Evolutionary conservation across 2,329 filamentous ascomycete species (phyloP), one percentile per base, ranked within the genome.

Genomic region (Cladobotryum mycophilum): DNA sequence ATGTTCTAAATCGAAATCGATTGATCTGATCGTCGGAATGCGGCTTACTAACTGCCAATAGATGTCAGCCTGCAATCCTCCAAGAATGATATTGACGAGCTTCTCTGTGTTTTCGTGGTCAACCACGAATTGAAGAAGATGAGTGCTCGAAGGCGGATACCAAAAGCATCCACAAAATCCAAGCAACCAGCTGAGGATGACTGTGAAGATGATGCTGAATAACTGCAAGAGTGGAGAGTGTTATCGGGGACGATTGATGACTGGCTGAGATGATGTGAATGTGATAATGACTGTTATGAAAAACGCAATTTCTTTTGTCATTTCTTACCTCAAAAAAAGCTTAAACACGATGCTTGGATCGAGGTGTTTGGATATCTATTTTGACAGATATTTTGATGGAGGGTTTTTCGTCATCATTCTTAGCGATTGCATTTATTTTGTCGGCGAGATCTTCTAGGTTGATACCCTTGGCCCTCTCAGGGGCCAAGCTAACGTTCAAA

Each of bases 61-160:
- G 67, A 68, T 44, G 61, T 64, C 47, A 56, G 54, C 33, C 47
- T 70, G 22, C 62, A 69, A 52, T 53, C 58, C 18, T 68, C 67
- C 5, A 54, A 60, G 25, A 51, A 60, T 41, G 64, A 66, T 25
- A 60, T 63, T 45, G 67, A 70, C 48, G 55, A 60, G 44, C 61
- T 69, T 47, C 56, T 71, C 14, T 61, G 61, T 49, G 58, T 58
- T 33, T 59, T 71, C 41, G 67, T 71, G 33, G 62, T 71, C 17
- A 64, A 67, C 47, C 68, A 71, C 48, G 68, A 71, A 56, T 47
- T 70, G 18, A 70, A 70, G 60, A 71, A 70, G 57, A 61, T 71
- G 51, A 67, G 64, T 43, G 64, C 68, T 41, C 59, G 65, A 30
- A 61, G 62, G 55, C 60, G 67, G 41, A 53, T 58, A 20, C 48